Evolutionary conservation across 2,329 filamentous ascomycete species (phyloP).

Genomic region (Chaetomium olivaceum): DNA sequence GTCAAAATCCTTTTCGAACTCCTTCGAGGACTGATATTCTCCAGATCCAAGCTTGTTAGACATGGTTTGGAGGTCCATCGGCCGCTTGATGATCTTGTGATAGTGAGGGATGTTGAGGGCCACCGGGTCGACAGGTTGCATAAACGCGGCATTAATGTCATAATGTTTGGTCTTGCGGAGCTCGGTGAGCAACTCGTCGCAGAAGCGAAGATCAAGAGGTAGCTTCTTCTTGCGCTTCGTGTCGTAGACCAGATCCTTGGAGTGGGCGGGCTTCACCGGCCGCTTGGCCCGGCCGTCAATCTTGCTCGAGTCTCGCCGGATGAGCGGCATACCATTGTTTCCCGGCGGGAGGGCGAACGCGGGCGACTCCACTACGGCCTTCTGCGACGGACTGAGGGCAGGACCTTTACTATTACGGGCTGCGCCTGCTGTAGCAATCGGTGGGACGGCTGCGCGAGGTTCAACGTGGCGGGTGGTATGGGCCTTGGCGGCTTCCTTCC

Average conservation of each 20-base stretch:
- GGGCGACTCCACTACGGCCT: constrained; percentile 41
- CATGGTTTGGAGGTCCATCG: constrained; percentile 92
- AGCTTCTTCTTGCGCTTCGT: constrained; percentile 86
- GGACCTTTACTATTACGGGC: constrained; percentile 35
- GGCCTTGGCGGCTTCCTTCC: constrained; percentile 54
- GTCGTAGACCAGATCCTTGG: constrained; percentile 87
- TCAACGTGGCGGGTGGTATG: constrained; percentile 50
- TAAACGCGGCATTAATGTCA: constrained; percentile 70
- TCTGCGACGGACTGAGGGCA: constrained; percentile 36
- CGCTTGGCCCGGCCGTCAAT: constrained; percentile 83
- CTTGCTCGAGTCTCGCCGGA: constrained; percentile 80
- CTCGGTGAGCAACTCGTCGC: constrained; percentile 77
- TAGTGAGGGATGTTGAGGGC: constrained; percentile 92
- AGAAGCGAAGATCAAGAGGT: constrained; percentile 86
- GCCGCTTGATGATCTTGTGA: constrained; percentile 90
- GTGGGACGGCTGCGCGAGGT: constrained; percentile 39
- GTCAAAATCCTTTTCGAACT: constrained; percentile 80
- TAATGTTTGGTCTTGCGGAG: constrained; percentile 73
- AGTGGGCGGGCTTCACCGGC: constrained; percentile 87
- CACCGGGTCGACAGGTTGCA: constrained; percentile 85
- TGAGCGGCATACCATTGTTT: constrained; percentile 69
- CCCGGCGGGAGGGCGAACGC: constrained; percentile 71
- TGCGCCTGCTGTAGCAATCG: constrained; percentile 32
- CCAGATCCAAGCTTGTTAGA: constrained; percentile 72
- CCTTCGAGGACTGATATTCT: constrained; percentile 77